phyloP scores from a whole-genome alignment of 192 early-diverging fungal genomes.

The Coemansia sp. region DNA sequence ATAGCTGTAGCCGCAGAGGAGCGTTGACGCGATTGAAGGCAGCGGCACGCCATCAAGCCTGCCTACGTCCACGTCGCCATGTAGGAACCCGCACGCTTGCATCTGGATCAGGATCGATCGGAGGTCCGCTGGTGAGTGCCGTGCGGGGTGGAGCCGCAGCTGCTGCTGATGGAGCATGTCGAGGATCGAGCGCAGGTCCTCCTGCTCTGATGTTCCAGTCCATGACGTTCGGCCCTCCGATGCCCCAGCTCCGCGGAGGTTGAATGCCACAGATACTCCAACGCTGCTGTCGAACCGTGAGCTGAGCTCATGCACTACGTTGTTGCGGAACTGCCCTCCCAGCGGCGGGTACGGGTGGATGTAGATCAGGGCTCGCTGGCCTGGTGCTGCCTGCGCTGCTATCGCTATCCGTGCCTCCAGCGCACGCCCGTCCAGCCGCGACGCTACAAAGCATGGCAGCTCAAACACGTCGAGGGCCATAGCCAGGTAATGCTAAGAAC shows the following conservation, averaged over 20 bases:
- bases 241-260: slow-evolving; percentile 50
- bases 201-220: slow-evolving; percentile 47
- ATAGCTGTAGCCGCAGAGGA: slow-evolving; percentile 55
- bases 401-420: slow-evolving; percentile 37
- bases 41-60: slow-evolving; percentile 29
- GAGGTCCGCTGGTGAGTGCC: slow-evolving; percentile 26
- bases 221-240: slow-evolving; percentile 54
- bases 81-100: slow-evolving; percentile 39
- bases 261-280: slow-evolving; percentile 36
- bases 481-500: not conserved
- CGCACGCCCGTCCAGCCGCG: slow-evolving; percentile 47
- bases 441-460: slow-evolving; percentile 46
- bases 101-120: slow-evolving; percentile 26
- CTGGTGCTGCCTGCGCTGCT: not conserved
- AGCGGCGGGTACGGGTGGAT: slow-evolving; percentile 53
- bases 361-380: slow-evolving; percentile 26
- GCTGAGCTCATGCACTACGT: slow-evolving; percentile 41
- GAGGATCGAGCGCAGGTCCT: slow-evolving; percentile 47
- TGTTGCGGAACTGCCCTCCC: slow-evolving; percentile 50
- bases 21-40: slow-evolving; percentile 25
- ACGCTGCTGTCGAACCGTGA: slow-evolving; percentile 16
- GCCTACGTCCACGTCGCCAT: slow-evolving; percentile 9
- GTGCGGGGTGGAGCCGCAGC: slow-evolving; percentile 34
- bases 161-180: slow-evolving; percentile 22
- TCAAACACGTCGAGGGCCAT: slow-evolving; percentile 39